phyloP scores from a whole-genome alignment of 2,329 filamentous ascomycete species.

The Phialophora verrucosa region DNA sequence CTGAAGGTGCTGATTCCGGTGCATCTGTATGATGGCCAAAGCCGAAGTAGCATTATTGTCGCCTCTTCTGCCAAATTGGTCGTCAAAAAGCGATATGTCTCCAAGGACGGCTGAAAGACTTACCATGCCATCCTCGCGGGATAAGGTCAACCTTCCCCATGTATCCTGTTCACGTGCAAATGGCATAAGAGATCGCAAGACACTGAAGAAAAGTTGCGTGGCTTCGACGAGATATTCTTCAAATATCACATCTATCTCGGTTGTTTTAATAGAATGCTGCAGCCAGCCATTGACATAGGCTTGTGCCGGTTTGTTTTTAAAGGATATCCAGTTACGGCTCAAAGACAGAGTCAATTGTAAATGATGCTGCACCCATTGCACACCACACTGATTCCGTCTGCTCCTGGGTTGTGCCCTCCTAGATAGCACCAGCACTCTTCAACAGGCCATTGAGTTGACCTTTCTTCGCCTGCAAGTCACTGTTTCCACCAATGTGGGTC shows the following conservation, averaged over 20 bases:
- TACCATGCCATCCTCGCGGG: background rate
- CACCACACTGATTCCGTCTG: background rate
- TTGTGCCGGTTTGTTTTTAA: background rate
- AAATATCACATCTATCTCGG: background rate
- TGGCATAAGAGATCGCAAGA: background rate
- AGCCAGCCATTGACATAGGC: background rate
- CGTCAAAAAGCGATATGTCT: background rate
- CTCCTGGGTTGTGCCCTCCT: conserved; percentile 25
- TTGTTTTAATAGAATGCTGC: background rate
- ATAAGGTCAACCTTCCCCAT: too few relatives aligned
- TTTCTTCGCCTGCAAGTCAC: conserved; percentile 75
- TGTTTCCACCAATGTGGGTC: conserved; percentile 96
- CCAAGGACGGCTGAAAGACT: background rate
- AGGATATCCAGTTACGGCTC: background rate
- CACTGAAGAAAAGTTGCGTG: background rate
- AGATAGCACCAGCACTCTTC: conserved; percentile 68
- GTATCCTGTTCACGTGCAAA: background rate
- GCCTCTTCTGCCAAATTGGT: background rate
- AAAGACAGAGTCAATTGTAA: background rate
- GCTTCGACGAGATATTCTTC: background rate
- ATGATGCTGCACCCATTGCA: background rate
- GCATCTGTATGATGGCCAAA: background rate
- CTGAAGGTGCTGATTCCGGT: background rate
- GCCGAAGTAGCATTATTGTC: background rate
- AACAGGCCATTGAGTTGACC: conserved; percentile 68